Evolutionary conservation across 2,329 filamentous ascomycete genomes (phyloP), one percentile per base, ranked within the genome.

Genomic region (Arthroderma sp.): DNA sequence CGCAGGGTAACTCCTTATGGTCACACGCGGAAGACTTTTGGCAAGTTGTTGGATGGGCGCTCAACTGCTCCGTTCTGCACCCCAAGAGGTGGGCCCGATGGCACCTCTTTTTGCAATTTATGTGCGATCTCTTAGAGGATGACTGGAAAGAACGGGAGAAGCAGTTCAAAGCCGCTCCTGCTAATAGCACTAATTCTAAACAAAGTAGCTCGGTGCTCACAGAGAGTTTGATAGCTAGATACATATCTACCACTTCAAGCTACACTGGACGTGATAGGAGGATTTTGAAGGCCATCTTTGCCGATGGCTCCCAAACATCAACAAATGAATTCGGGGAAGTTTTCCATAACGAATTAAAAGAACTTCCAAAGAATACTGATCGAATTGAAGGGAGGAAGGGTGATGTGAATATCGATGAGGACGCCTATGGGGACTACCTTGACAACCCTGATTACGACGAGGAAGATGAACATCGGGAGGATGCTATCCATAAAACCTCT

Each of bases 1-100:
- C 85, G 1, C 80, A 81, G 54, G 74, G 79, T 13, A 78, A 82
- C 44, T 85, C 86, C 31, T 61, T 96, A 1, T 95, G 87, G 82
- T 75, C 74, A 15, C 80, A 81, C n/a, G 87, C 86, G 0, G 83
- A 87, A 60, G 88, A 95, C 67, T 94, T 97, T 65, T 98, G 93
- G 89, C 81, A 84, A 43, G 81, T 88, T 0, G 79, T 93, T 0
- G 93, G 91, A 2, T 97, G 93, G 93, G 86, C 88, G 0, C 90
- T 97, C 69, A 93, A 91, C 67, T 97, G 91, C 73, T 91, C 88
- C 55, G 79, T 86, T 1, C 70, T 80, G 33, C 78, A 91, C 63
- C 83, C 83, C 1, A 78, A 80, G 41, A 80, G 91, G 19, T 97
- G 93, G 91, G 79, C 77, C 54, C 80, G 84, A 66, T 97, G 91